Evolutionary conservation across 208 protist species (phyloP), one percentile per base, ranked within the genome.

Genomic region (Vickermania ingenoplastis): DNA sequence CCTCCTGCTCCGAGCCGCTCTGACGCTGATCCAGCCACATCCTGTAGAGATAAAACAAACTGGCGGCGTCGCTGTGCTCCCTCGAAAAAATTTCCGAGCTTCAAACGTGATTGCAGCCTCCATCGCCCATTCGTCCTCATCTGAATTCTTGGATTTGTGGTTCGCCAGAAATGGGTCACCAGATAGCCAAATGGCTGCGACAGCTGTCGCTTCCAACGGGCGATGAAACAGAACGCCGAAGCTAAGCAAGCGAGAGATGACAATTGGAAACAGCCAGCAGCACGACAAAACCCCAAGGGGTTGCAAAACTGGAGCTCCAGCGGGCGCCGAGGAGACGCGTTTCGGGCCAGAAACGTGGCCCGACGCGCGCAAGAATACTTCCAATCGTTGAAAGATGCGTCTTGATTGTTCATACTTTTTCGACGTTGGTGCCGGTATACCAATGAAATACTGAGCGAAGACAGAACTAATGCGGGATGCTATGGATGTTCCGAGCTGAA

Each of bases 51-150:
- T 91, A 65, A 52, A 91, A 81, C 36, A 63, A 66, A 54, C 68
- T 74, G 17, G 81, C 73, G 3, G 83, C 59, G 61, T 95, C 88
- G 57, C 81, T 92, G 17, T 68, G 53, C 22, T 78, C 77, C 50
- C 85, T 71, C 11, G 88, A 81, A 62, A 92, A 64, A 86, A 95
- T n/a, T 74, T 66, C 0, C 77, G 75, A 2, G 81, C 82, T 31
- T 71, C 67, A 24, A 71, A 59, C 25, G 54, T 3, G 30, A 59
- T 53, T 0, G 25, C 48, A n/a, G 56, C 66, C 2, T 56, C 51
- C 14, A 63, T 45, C 27, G 63, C 67, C 11, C 28, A 53, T 22
- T 57, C 41, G 1, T 24, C 60, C 2, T 67, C 61, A 22, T 22
- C 55, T 7, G 13, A 11, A 53, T 53, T 49, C 14, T 57, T 69